A percentile compares a stretch with the other conserved stretches of the same genome.
phyloP scores from a whole-genome alignment of 1,284 basidiomycete genomes.

The Schizophyllum amplum region DNA sequence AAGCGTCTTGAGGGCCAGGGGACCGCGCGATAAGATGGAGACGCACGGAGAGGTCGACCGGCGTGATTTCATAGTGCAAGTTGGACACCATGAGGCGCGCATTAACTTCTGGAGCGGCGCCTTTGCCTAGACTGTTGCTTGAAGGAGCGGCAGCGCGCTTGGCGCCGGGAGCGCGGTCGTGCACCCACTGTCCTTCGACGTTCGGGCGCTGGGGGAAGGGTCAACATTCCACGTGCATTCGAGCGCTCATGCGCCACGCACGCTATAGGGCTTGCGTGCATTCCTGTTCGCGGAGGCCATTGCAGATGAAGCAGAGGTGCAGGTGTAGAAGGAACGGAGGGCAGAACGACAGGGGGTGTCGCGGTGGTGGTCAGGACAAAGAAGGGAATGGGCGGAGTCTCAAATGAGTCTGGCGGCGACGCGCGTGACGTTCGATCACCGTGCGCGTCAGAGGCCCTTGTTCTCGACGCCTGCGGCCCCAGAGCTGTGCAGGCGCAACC shows the following conservation, averaged over 20 bases:
- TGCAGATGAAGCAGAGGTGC: background rate
- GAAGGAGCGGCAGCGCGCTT: slow-evolving; percentile 13
- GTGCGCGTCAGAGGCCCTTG: background rate
- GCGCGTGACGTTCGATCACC: background rate
- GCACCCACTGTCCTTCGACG: slow-evolving; percentile 58
- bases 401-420: background rate
- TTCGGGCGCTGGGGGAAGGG: slow-evolving; percentile 33
- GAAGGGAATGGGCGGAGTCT: background rate
- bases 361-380: background rate
- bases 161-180: slow-evolving; percentile 50
- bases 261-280: slow-evolving; percentile 41
- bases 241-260: slow-evolving; percentile 21
- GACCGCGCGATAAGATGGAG: background rate
- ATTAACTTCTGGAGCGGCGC: slow-evolving; percentile 16
- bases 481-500: background rate
- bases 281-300: slow-evolving; percentile 12
- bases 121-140: slow-evolving; percentile 17
- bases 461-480: background rate
- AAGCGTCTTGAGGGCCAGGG: background rate
- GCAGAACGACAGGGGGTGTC: background rate
- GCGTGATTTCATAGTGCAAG: slow-evolving; percentile 89
- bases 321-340: background rate
- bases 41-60: slow-evolving; percentile 82
- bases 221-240: slow-evolving; percentile 7
- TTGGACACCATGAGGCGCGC: slow-evolving; percentile 78